A percentile compares a stretch with the other conserved stretches of the same genome.
These are phyloP conservation scores for Lepidium campestre DNA, from an alignment of 441 rosid genomes.

Conservation along the genomic window DNA sequence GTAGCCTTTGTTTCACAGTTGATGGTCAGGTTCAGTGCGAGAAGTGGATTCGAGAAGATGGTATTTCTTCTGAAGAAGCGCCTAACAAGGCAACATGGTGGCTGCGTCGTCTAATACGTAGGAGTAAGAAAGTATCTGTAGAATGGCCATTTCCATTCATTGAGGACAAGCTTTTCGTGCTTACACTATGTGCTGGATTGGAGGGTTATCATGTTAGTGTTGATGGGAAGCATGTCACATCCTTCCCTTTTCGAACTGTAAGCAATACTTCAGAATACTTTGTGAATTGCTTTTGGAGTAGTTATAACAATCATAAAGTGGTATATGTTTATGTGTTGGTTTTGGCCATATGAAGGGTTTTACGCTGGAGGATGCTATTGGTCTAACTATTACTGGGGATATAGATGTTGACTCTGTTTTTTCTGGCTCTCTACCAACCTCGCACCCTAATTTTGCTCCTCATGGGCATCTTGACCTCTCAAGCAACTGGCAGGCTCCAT, in stretches of 20 bases:
- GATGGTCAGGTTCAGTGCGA: constrained; percentile 85
- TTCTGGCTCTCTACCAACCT: constrained; percentile 70
- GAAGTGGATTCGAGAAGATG: constrained; percentile 80
- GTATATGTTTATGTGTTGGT: background rate
- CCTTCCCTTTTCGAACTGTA: constrained; percentile 69
- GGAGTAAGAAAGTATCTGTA: constrained; percentile 48
- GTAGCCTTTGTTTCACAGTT: constrained; percentile 34
- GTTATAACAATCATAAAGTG: background rate
- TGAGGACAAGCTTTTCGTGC: constrained; percentile 65
- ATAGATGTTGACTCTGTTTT: constrained; percentile 67
- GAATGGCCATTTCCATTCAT: constrained; percentile 89
- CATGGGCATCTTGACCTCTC: constrained; percentile 75
- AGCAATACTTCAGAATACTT: constrained; percentile 21
- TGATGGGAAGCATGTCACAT: constrained; percentile 76
- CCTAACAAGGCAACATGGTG: constrained; percentile 64
- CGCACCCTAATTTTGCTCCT: constrained; percentile 77
- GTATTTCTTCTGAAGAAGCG: constrained; percentile 42
- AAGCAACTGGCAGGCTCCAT: constrained; percentile 66
- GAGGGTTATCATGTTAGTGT: constrained; percentile 89
- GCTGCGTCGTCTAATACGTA: constrained; percentile 69
- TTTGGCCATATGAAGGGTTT: constrained; percentile 48
- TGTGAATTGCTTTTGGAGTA: background rate
- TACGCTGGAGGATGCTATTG: constrained; percentile 94
- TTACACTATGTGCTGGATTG: constrained; percentile 72
- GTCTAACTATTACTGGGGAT: constrained; percentile 68